These are phyloP conservation scores for Pichia membranifaciens DNA, from an alignment of 805 yeast species.

Conservation along the genomic window DNA sequence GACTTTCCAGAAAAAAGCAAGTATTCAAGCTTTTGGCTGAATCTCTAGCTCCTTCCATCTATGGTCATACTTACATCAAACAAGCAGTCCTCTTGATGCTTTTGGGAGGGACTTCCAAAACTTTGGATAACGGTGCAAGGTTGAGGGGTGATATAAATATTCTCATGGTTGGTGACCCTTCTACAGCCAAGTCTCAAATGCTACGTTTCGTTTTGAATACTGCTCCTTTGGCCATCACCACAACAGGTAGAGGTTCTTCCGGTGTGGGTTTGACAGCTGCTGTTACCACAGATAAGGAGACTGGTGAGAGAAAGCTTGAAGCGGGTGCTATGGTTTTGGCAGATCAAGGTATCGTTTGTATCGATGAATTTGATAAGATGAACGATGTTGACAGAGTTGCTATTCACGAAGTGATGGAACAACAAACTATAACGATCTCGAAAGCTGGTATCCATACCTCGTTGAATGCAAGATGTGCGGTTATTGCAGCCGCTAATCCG, in stretches of 20 bases:
- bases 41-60: conserved; percentile 93
- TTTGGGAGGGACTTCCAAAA: conserved; percentile 91
- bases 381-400: conserved; percentile 95
- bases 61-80: conserved; percentile 87
- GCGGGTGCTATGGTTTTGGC: conserved; percentile 99
- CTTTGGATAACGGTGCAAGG: conserved; percentile 90
- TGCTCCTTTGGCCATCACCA: conserved; percentile 92
- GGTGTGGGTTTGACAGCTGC: conserved; percentile 99
- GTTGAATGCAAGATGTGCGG: conserved; percentile 92
- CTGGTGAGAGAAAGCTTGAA: conserved; percentile 93
- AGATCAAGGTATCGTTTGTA: conserved; percentile 95
- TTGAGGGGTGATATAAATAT: conserved; percentile 96
- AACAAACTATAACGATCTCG: conserved; percentile 96
- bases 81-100: conserved; percentile 87
- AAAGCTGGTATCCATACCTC: conserved; percentile 98
- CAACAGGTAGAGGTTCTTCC: conserved; percentile 99
- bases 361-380: conserved; percentile 99
- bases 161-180: conserved; percentile 97
- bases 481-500: conserved; percentile 97
- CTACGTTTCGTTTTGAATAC: conserved; percentile 91
- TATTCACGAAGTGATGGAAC: conserved; percentile 99
- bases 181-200: conserved; percentile 96
- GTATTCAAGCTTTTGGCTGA: conserved; percentile 75
- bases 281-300: conserved; percentile 91
- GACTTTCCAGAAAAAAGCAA: conserved; percentile 60